Base-by-base conservation (phyloP, 441 rosid species). In the Erodium moschatum region DNA sequence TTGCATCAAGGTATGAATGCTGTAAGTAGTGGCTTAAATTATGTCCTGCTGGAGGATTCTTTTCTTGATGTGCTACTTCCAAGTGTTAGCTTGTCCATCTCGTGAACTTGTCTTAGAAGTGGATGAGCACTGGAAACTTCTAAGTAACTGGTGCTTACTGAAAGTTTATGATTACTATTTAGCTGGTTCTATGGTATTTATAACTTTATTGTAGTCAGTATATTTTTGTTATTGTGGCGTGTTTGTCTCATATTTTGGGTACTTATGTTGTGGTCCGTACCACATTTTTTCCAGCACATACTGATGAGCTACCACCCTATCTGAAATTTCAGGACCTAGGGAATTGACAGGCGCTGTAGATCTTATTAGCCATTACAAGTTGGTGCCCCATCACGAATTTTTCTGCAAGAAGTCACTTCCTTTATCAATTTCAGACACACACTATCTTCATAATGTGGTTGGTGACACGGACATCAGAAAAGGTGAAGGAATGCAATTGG, bases 391-490 rank as follows among this genome's bases (percentile, higher is more conserved):
- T 76, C 89, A 88, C 68, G 94, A 91, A 4, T 91, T 85, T 80
- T 94, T 94, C 76, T 94, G 98, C 88, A 91, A 91, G 89, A 79
- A 86, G 69, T 76, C 93, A 38, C 91, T 88, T 74, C 98, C 97
- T 5, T 67, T 83, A 69, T 86, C 97, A 61, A 81, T 94, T 70
- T 79, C 96, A 35, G 98, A 89, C 70, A 83, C 97, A 67, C 96
- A 87, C 81, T 94, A 94, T 76, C 97, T 94, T 75, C 89, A 72
- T 56, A 73, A 82, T 70, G 82, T 87, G 76, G 88, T 84, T 69
- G 92, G 89, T 66, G 83, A 87, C 70, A 85, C 92, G 7, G 96
- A 91, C 71, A 84, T 87, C 60, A 81, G 89, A 70, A 85, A 81
- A 82, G 96, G 97, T 42, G 92, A 87, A 68, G 97, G 94, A 50